Percentiles rank a stretch among this genome's conserved stretches.
Evolutionary conservation across 352 stramenopile genomes (phyloP).

Genomic region (Paralagenidium karlingii): DNA sequence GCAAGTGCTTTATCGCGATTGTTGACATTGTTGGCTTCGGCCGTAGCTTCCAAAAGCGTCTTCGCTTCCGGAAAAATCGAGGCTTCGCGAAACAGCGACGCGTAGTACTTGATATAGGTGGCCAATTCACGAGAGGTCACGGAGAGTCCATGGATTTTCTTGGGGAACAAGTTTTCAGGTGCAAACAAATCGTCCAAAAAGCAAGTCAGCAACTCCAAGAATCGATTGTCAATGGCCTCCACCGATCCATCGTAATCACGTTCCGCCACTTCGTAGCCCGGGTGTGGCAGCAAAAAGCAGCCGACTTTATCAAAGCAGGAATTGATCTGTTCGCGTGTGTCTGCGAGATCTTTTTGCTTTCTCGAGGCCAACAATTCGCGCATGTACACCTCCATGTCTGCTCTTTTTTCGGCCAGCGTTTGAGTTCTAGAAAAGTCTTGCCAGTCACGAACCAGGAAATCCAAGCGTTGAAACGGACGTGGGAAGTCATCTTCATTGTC

Average conservation of each 20-base stretch:
- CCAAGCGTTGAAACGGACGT: constrained; percentile 95
- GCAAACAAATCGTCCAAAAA: constrained; percentile 94
- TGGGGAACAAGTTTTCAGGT: constrained; percentile 71
- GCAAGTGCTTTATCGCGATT: constrained; percentile 69
- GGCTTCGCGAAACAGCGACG: constrained; percentile 91
- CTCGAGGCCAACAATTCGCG: constrained; percentile 86
- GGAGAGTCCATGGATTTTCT: constrained; percentile 90
- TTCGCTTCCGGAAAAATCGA: constrained; percentile 95
- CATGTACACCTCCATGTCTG: constrained; percentile 93
- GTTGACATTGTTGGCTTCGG: constrained; percentile 97
- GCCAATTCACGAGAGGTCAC: constrained; percentile 91
- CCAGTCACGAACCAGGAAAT: constrained; percentile 99
- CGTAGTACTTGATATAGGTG: constrained; percentile 96
- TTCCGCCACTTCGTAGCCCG: constrained; percentile 93
- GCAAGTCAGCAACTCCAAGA: constrained; percentile 89
- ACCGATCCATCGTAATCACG: constrained; percentile 95
- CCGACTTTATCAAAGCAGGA: constrained; percentile 93
- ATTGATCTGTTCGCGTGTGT: constrained; percentile 95
- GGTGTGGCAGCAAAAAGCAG: constrained; percentile 95
- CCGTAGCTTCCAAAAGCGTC: constrained; percentile 95
- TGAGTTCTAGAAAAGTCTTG: constrained; percentile 92
- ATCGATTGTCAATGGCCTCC: constrained; percentile 88
- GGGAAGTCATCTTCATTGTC: constrained; percentile 16
- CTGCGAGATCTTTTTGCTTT: constrained; percentile 86
- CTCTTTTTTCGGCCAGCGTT: constrained; percentile 78